Evolutionary conservation across 2,329 filamentous ascomycete genomes (phyloP).

Genomic region (Aspergillus japonicus): DNA sequence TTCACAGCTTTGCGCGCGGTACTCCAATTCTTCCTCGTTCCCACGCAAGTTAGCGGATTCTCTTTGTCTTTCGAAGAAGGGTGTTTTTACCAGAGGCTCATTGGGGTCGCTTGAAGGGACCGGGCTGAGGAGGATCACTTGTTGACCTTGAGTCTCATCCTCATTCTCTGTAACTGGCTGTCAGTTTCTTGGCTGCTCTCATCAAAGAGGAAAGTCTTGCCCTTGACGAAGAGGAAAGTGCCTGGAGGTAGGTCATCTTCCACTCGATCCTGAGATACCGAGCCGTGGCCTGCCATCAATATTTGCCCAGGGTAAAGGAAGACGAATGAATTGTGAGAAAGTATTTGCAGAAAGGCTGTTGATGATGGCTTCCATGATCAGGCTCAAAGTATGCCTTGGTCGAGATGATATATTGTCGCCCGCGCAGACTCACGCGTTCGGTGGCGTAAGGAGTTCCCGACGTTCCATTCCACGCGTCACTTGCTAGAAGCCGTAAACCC

Average conservation of each 20-base stretch:
- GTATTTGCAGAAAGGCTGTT: too few species aligned
- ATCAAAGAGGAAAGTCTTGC: constrained; percentile 8
- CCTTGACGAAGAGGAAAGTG: constrained; percentile 27
- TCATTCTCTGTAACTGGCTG: constrained; percentile 14
- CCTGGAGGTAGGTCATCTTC: constrained; percentile 22
- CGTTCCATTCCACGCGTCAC: neutral
- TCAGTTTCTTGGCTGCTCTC: neutral
- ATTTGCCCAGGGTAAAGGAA: neutral
- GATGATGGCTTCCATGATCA: neutral
- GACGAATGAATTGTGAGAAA: too few species aligned
- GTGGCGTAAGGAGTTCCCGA: neutral
- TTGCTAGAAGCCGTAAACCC: neutral
- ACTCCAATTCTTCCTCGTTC: constrained; percentile 43
- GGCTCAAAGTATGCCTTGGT: neutral
- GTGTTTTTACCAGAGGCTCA: constrained; percentile 34
- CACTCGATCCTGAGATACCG: neutral
- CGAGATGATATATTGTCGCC: neutral
- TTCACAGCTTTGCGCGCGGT: constrained; percentile 43
- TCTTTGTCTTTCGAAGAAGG: neutral
- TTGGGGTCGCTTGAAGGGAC: constrained; percentile 40
- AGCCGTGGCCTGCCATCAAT: constrained; percentile 14
- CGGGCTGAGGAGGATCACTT: constrained; percentile 35
- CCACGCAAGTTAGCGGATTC: neutral
- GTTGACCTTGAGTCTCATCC: constrained; percentile 10
- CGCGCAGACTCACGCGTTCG: neutral